Evolutionary conservation across 1,139 yeast species (phyloP), one percentile per base, ranked within the genome.

Genomic region (Geotrichum cucujoidarum): DNA sequence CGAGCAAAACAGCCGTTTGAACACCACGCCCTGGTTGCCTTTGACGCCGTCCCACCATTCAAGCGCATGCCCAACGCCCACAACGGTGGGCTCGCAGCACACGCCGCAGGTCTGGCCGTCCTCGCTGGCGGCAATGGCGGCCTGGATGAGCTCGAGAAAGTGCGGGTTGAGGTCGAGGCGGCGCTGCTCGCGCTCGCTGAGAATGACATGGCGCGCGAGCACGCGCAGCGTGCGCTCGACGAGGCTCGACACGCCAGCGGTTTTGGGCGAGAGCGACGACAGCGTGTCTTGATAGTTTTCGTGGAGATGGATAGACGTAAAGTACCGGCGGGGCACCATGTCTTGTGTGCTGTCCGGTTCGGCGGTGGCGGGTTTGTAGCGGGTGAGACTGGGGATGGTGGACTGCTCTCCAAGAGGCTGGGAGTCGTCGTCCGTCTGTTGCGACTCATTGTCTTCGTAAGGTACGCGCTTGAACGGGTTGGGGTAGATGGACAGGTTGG

Each of bases 1-100:
- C 8, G 60, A 54, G 46, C 62, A 61, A 36, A 54, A 50, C 20
- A 44, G 49, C n/a, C 57, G 42, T 42, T 47, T 48, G 36, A 43
- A 41, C 29, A 50, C 49, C 14, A 47, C 51, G 16, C 46, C 40
- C 30, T 41, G 54, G 33, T 42, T 48, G 21, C 53, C 54, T 25
- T 48, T 49, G 37, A 60, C 53, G 10, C 55, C 56, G 34, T 78
- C 78, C 82, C 85, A 79, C 82, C 83, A 80, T 56, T 80, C 85
- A 43, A 75, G 57, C 1, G 74, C 72, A 55, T 76, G 75, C 0
- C 82, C 84, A 8, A 73, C 70, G 1, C 80, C 76, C 42, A 74
- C 72, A 6, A 77, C 70, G 30, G 75, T 68, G 21, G 67, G 63
- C 6, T 59, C 47, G 1, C 65, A 60, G 57, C 86, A 80, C 21